These are phyloP conservation scores for Aotearoamyces nothofagi DNA, from an alignment of 2,329 filamentous ascomycete genomes.

Conservation along the genomic window DNA sequence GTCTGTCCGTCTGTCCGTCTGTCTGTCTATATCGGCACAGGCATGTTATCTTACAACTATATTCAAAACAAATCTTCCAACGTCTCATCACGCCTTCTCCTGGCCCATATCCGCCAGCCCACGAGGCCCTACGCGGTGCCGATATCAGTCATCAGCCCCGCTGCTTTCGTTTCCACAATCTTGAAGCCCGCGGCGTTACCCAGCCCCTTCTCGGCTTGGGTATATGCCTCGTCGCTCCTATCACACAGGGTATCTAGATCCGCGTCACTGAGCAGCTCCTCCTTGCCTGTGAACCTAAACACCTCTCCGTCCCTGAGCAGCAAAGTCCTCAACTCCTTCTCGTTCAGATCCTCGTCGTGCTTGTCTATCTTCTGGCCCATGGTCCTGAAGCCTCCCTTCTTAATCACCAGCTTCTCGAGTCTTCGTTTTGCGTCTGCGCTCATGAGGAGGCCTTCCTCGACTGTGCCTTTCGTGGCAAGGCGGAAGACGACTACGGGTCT, in stretches of 20 bases:
- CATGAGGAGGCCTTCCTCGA: slow-evolving; percentile 75
- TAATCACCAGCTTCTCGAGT: slow-evolving; percentile 88
- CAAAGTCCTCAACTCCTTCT: slow-evolving; percentile 44
- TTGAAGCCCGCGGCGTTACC: slow-evolving; percentile 58
- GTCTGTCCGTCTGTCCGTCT: too few relatives aligned
- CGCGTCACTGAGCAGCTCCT: slow-evolving; percentile 54
- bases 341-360: slow-evolving; percentile 34
- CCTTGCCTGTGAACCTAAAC: slow-evolving; percentile 40
- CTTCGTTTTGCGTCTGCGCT: slow-evolving; percentile 85
- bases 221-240: slow-evolving; percentile 44
- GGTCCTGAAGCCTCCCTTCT: slow-evolving; percentile 72
- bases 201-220: slow-evolving; percentile 61
- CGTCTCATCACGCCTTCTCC: too few relatives aligned
- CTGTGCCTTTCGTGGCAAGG: slow-evolving; percentile 81
- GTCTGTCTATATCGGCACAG: too few relatives aligned
- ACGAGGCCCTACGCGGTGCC: too few relatives aligned
- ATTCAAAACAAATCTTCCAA: too few relatives aligned
- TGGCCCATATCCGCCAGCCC: too few relatives aligned
- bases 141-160: slow-evolving; percentile 16
- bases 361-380: slow-evolving; percentile 45
- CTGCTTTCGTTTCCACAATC: slow-evolving; percentile 65
- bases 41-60: too few relatives aligned
- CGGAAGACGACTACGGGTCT: slow-evolving; percentile 86
- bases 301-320: slow-evolving; percentile 59
- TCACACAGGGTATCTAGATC: slow-evolving; percentile 73